Conservation (phyloP, 2,329 filamentous ascomycete species). For the Pestalotiopsis sp. region DNA sequence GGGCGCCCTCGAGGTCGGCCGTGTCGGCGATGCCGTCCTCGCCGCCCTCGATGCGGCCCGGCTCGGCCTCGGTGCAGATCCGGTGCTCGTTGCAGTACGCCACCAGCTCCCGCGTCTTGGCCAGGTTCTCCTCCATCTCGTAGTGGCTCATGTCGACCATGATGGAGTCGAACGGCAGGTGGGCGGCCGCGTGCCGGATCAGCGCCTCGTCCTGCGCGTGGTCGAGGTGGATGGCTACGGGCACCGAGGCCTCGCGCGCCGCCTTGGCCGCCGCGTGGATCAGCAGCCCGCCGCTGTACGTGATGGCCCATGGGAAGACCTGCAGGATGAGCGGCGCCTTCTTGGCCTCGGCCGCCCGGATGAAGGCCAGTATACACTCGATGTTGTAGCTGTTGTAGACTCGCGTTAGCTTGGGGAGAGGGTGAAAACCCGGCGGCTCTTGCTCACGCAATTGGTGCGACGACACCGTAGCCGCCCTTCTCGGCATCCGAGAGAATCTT, state of each 20-base stretch:
- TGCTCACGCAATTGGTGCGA: constrained; percentile 50
- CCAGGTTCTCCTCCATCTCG: constrained; percentile 71
- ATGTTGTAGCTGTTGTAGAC: constrained; percentile 59
- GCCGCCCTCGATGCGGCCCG: constrained; percentile 66
- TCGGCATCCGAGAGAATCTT: constrained; percentile 57
- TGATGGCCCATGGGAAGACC: constrained; percentile 72
- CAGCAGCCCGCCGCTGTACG: constrained; percentile 59
- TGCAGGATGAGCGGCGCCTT: constrained; percentile 67
- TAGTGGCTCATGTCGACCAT: constrained; percentile 81
- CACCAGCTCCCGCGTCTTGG: constrained; percentile 64
- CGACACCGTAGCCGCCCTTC: constrained; percentile 57
- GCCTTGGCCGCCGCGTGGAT: constrained; percentile 58
- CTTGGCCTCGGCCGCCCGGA: constrained; percentile 51
- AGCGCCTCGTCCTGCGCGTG: constrained; percentile 65
- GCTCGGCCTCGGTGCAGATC: constrained; percentile 73
- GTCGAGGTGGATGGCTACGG: constrained; percentile 67
- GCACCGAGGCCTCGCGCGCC: constrained; percentile 57
- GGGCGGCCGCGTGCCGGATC: constrained; percentile 58
- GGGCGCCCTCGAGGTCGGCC: constrained; percentile 43
- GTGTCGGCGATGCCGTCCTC: constrained; percentile 70
- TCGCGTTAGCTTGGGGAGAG: background rate
- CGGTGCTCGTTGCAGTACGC: constrained; percentile 65
- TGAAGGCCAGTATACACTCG: constrained; percentile 63
- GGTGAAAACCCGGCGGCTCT: background rate
- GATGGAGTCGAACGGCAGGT: constrained; percentile 67